Percentiles rank a stretch among this genome's conserved stretches.
These are phyloP conservation scores for Pistacia integerrima DNA, from an alignment of 345 rosid genomes.

Conservation along the genomic window DNA sequence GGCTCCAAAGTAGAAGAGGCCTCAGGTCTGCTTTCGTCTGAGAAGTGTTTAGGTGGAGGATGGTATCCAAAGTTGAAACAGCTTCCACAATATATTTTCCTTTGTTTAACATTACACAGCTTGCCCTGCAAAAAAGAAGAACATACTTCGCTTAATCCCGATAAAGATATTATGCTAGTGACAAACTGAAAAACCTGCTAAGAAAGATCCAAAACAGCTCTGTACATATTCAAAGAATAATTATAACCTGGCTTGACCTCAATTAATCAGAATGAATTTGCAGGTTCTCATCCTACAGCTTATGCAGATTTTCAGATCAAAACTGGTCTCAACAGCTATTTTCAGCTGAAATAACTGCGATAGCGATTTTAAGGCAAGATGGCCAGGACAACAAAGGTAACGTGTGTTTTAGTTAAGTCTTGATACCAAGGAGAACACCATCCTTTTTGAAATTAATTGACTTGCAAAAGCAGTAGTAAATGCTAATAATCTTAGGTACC, in stretches of 20 bases:
- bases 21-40: constrained; percentile 34
- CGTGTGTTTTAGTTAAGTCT: not conserved
- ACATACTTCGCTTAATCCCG: constrained; percentile 1
- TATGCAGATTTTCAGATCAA: not conserved
- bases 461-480: not conserved
- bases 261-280: not conserved
- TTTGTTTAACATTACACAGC: constrained; percentile 74
- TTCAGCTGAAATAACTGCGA: not conserved
- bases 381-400: not conserved
- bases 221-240: not conserved
- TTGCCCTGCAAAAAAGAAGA: constrained; percentile 37
- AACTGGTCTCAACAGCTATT: not conserved
- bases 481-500: not conserved
- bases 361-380: not conserved
- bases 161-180: not conserved
- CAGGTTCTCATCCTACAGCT: not conserved
- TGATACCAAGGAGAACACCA: not conserved
- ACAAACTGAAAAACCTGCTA: no score
- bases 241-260: not conserved
- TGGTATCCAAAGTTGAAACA: constrained; percentile 54
- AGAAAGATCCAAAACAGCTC: not conserved
- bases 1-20: constrained; percentile 35
- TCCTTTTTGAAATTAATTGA: not conserved
- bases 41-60: constrained; percentile 38
- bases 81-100: constrained; percentile 56